Base-by-base conservation (phyloP, 176 grass and related monocot species). In the Olyra latifolia region DNA sequence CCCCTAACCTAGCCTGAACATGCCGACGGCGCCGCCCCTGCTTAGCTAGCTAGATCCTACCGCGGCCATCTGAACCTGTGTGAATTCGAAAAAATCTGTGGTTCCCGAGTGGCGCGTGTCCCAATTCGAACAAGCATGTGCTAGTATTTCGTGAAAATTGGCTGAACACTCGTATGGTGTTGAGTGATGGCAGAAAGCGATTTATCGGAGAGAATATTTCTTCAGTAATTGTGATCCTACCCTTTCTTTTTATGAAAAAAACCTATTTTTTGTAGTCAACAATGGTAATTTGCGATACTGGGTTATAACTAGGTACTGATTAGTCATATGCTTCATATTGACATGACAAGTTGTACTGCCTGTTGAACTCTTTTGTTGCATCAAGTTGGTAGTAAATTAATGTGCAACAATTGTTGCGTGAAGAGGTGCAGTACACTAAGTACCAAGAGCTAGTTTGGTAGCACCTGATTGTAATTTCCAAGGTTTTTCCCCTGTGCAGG, bases 401-500 rank as follows among this genome's bases (percentile, higher is more conserved):
- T 75, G 32, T 67, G 44, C n/a, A 59, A 32, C 15, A 56, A 46
- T 57, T 57, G 68, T 42, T 24, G 40, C 7, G 23, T 72, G 35
- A 41, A 2, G 19, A 50, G 22, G 17, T 54, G 32, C 8, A n/a
- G 23, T 44, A 28, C 30, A 73, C 44, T 16, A 29, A 29, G 5
- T 30, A 62, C 54, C 49, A 49, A 48, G 27, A 29, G 46, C 48
- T 53, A 63, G 10, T 25, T 20, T n/a, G 28, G 10, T 64, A 13
- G 40, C 3, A 29, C 72, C 16, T 58, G 65, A 76, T 70, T 77
- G 25, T 88, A 32, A 91, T 54, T 47, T 40, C 10, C 1, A 10
- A 27, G 2, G 10, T 53, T 74, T 29, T 75, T 74, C 38, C 6
- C 32, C 39, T 70, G 7, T 84, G 47, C 89, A 97, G 94, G 94